Percentiles rank a stretch among this genome's conserved stretches.
Evolutionary conservation across 805 yeast species (phyloP).

Genomic region (Cyberlindnera nakhonratchasimensis): DNA sequence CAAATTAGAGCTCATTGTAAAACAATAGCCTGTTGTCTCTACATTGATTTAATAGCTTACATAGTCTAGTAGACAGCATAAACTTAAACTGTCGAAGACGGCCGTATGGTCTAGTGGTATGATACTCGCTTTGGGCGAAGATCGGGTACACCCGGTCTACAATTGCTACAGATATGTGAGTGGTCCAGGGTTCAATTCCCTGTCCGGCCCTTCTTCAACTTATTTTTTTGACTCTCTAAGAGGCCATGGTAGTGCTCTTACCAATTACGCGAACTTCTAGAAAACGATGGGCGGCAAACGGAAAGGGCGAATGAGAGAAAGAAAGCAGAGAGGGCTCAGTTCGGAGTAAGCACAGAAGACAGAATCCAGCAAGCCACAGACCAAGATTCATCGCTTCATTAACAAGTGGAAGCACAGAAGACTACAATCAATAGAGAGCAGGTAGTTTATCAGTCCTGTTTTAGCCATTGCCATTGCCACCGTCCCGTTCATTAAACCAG

Average conservation of each 20-base stretch:
- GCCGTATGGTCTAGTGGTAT: constrained; percentile 32
- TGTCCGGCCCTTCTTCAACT: constrained; percentile 26
- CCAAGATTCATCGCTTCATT: no score
- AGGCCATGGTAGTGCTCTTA: constrained; percentile 2
- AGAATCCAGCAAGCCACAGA: no score
- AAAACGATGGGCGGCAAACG: no score
- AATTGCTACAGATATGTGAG: constrained; percentile 24
- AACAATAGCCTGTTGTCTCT: no score
- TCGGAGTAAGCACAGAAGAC: no score
- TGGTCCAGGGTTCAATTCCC: constrained; percentile 32
- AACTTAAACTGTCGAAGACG: constrained; percentile 7
- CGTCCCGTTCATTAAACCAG: no score
- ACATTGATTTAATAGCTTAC: background rate
- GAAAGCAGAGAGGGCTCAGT: constrained; percentile 1
- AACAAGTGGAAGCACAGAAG: no score
- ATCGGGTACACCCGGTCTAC: constrained; percentile 11
- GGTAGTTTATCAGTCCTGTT: no score
- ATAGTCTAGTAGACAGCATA: background rate
- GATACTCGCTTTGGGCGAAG: constrained; percentile 32
- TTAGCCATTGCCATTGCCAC: no score
- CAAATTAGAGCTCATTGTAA: no score
- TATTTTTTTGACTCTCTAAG: background rate
- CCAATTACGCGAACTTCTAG: background rate
- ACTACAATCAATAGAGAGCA: no score
- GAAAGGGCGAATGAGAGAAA: no score